These are phyloP conservation scores for Pseudoperonospora humuli DNA, from an alignment of 352 stramenopile genomes.

Conservation along the genomic window DNA sequence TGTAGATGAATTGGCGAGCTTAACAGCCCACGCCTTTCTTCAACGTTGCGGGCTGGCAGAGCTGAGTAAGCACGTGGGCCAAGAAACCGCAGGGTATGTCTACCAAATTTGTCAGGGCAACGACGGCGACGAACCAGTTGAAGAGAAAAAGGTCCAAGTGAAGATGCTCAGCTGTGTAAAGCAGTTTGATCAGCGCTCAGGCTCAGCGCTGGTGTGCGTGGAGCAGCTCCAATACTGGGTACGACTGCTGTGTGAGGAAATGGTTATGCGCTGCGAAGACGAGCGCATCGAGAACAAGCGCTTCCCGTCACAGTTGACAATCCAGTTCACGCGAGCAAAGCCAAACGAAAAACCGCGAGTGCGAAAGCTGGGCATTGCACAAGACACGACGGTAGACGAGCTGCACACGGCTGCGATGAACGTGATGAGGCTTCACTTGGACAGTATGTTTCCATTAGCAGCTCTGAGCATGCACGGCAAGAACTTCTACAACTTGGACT, in stretches of 20 bases:
- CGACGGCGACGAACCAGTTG: conserved; percentile 63
- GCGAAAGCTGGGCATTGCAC: conserved; percentile 40
- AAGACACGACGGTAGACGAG: conserved; percentile 49
- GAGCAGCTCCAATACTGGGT: conserved; percentile 74
- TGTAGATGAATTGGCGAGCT: conserved; percentile 8
- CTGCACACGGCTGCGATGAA: conserved; percentile 45
- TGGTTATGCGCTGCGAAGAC: conserved; percentile 71
- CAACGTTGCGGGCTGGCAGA: conserved; percentile 44
- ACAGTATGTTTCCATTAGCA: conserved; percentile 51
- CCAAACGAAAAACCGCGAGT: conserved; percentile 37
- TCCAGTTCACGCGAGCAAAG: conserved; percentile 42
- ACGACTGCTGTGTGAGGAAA: conserved; percentile 61
- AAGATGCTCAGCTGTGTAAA: conserved; percentile 69
- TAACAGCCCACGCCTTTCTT: conserved; percentile 44
- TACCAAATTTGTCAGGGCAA: conserved; percentile 51
- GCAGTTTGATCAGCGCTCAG: conserved; percentile 69
- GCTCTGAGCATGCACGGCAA: conserved; percentile 53
- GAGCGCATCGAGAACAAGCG: conserved; percentile 71
- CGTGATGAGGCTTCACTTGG: conserved; percentile 41
- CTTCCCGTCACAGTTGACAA: conserved; percentile 52
- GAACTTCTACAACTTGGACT: conserved; percentile 56
- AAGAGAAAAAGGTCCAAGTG: conserved; percentile 56
- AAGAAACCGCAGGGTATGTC: conserved; percentile 51
- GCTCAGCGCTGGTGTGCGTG: conserved; percentile 30
- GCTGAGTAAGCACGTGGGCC: conserved; percentile 45